phyloP scores from a whole-genome alignment of 1,139 yeast species.

The Debaryomycetaceae sp. region DNA sequence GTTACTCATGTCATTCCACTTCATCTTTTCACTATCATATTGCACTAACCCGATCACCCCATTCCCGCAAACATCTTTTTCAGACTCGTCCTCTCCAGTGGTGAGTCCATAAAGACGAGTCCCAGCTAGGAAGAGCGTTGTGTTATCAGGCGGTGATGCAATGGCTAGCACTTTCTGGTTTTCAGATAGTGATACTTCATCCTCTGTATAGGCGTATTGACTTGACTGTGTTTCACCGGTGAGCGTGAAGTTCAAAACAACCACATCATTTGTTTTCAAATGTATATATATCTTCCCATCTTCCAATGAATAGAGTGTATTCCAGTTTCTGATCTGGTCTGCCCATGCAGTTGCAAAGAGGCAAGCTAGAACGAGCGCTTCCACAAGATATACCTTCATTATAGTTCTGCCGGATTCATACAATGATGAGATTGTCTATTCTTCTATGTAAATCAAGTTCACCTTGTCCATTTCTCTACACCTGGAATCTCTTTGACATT shows the following conservation, averaged over 20 bases:
- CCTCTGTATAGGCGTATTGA: conserved; percentile 3
- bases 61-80: conserved; percentile 25
- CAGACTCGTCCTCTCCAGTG: conserved; percentile 7
- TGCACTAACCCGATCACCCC: conserved; percentile 24
- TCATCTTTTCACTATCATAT: conserved; percentile 15
- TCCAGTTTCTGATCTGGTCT: conserved; percentile 17
- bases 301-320: conserved; percentile 33
- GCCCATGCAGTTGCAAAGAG: neutral
- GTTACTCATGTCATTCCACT: conserved; percentile 20
- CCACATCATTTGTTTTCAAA: conserved; percentile 34
- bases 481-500: neutral
- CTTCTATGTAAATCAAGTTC: neutral
- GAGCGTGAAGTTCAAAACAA: conserved; percentile 33
- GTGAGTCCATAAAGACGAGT: conserved; percentile 30
- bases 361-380: neutral
- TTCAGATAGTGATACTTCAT: conserved; percentile 13
- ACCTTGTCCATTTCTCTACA: neutral
- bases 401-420: neutral
- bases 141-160: conserved; percentile 29
- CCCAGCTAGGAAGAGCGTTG: conserved; percentile 31
- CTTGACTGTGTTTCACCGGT: conserved; percentile 20
- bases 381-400: conserved; percentile 1
- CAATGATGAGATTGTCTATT: neutral
- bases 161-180: conserved; percentile 21
- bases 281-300: conserved; percentile 35